phyloP scores from a whole-genome alignment of 2,329 filamentous ascomycete genomes.

The Cladosporium sphaerospermum region DNA sequence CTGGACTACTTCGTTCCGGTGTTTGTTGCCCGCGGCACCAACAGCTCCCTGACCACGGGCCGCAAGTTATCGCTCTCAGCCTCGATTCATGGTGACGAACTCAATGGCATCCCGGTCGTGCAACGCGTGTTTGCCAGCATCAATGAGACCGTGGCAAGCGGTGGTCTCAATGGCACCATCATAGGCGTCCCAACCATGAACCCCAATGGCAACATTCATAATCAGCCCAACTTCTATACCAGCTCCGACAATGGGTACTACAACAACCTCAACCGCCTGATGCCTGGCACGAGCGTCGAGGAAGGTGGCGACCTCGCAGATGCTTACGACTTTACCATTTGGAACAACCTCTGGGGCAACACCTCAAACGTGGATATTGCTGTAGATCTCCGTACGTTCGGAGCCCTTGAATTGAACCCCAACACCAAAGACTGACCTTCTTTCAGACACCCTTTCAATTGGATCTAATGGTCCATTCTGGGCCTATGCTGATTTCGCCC shows the following conservation, averaged over 20 bases:
- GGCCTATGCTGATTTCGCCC: slow-evolving; percentile 35
- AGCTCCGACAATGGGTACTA: slow-evolving; percentile 43
- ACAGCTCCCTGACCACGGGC: slow-evolving; percentile 31
- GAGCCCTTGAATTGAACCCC: neutral
- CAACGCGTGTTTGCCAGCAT: slow-evolving; percentile 32
- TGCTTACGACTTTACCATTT: slow-evolving; percentile 30
- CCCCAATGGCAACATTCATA: slow-evolving; percentile 35
- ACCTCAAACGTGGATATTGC: slow-evolving; percentile 34
- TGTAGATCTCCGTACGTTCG: slow-evolving; percentile 27
- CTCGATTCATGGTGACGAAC: slow-evolving; percentile 35
- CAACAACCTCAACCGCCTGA: slow-evolving; percentile 53
- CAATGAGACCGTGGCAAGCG: slow-evolving; percentile 30
- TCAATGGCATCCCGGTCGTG: slow-evolving; percentile 33
- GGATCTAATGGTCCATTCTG: slow-evolving; percentile 34
- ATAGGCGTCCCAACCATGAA: slow-evolving; percentile 36
- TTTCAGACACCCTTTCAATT: slow-evolving; percentile 30
- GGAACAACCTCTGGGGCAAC: slow-evolving; percentile 35
- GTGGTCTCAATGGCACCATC: slow-evolving; percentile 25
- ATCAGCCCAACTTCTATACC: slow-evolving; percentile 35
- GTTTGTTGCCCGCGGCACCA: slow-evolving; percentile 33
- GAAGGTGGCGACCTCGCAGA: slow-evolving; percentile 16
- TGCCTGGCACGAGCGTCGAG: slow-evolving; percentile 48
- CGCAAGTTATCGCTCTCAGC: slow-evolving; percentile 34
- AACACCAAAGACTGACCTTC: neutral
- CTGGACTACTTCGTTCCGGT: slow-evolving; percentile 33